phyloP scores from a whole-genome alignment of 73 alveolate species.

The Tetrahymena borealis region DNA sequence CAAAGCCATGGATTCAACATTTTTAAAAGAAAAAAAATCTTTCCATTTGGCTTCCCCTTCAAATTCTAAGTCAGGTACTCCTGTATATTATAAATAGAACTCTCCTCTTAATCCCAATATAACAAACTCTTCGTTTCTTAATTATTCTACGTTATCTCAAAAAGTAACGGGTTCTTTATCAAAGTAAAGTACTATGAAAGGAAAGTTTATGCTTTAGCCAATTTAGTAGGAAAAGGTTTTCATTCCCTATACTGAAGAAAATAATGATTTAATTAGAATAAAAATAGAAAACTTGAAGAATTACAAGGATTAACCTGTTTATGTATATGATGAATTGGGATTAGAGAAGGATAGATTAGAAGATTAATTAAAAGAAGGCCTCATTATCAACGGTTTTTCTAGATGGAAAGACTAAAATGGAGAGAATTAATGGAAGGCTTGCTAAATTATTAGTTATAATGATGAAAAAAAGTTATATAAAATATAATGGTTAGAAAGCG shows the following conservation, averaged over 20 bases:
- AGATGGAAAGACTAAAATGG: not conserved
- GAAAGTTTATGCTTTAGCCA: not conserved
- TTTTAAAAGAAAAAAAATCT: not conserved
- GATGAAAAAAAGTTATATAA: not conserved
- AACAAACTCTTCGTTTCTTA: not conserved
- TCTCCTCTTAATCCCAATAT: not conserved
- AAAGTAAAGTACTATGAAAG: not conserved
- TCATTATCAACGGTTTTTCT: not conserved
- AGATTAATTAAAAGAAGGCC: not conserved
- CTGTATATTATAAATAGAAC: not conserved
- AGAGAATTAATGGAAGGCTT: not conserved
- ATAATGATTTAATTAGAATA: not conserved
- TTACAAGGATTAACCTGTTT: not conserved
- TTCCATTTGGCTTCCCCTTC: not conserved
- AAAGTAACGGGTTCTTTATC: not conserved
- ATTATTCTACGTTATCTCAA: not conserved
- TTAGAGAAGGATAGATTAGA: not conserved
- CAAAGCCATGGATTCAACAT: not conserved
- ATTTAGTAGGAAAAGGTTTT: not conserved
- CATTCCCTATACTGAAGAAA: not conserved
- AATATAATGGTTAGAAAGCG: not conserved
- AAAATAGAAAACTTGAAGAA: not conserved
- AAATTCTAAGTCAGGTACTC: not conserved
- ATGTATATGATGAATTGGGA: not conserved
- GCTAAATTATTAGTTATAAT: not conserved